These are phyloP conservation scores for Pythium apleroticum DNA, from an alignment of 352 stramenopile genomes.

Conservation along the genomic window DNA sequence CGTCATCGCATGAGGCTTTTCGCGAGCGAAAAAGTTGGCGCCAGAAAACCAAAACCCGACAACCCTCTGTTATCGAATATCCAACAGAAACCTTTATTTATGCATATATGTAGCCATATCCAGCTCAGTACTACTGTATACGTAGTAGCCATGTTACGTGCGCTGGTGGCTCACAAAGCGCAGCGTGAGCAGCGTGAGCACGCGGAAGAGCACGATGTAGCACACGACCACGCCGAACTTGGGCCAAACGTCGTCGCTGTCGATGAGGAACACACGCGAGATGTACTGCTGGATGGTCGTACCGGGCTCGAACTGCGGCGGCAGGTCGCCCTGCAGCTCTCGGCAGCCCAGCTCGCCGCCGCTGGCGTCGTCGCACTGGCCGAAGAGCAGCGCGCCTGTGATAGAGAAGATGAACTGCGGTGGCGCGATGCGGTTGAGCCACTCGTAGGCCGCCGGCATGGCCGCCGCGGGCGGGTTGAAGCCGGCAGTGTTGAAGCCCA, in stretches of 20 bases:
- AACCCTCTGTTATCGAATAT: neutral
- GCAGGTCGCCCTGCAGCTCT: constrained; percentile 23
- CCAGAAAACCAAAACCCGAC: constrained; percentile 4
- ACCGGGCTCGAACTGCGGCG: neutral
- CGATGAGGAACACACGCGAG: constrained; percentile 43
- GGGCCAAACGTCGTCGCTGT: constrained; percentile 13
- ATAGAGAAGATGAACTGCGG: constrained; percentile 41
- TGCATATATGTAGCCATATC: neutral
- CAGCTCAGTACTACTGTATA: too few relatives aligned
- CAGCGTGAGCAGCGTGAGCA: constrained; percentile 47
- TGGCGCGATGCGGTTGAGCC: constrained; percentile 40
- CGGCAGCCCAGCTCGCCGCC: constrained; percentile 39
- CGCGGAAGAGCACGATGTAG: neutral
- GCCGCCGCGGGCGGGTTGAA: neutral
- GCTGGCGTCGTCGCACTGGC: constrained; percentile 26
- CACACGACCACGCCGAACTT: neutral
- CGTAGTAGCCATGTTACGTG: too few relatives aligned
- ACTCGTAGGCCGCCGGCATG: constrained; percentile 35
- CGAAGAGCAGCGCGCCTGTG: constrained; percentile 37
- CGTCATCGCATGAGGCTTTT: neutral
- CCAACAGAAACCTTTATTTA: neutral
- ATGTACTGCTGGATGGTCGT: constrained; percentile 12
- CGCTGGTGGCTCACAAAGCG: constrained; percentile 58
- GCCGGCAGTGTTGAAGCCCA: constrained; percentile 44
- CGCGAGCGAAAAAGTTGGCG: constrained; percentile 9